Evolutionary conservation across 2,329 filamentous ascomycete genomes (phyloP), one percentile per base, ranked within the genome.

Genomic region (Penicillium sumatraense): DNA sequence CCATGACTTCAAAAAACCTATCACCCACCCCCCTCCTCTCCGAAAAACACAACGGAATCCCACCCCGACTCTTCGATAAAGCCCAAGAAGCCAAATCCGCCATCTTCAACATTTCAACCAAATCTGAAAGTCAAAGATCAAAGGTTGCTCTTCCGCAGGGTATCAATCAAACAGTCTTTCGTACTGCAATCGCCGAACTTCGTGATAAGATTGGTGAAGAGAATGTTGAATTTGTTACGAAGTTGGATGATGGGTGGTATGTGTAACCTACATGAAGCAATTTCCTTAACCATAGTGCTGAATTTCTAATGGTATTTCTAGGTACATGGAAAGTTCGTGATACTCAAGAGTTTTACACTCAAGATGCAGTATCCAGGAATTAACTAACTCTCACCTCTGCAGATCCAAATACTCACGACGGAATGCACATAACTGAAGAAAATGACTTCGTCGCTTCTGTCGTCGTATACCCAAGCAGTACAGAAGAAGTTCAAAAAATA

Each of bases 371-470:
- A n/a, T n/a, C n/a, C n/a, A n/a, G n/a, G n/a, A n/a, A 41, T 24
- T 27, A 27, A 26, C 24, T n/a, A n/a, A n/a, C n/a, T n/a, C n/a
- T n/a, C n/a, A n/a, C 14, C 11, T 26, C n/a, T 21, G 3, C 2
- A 56, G 53, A 56, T 29, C 55, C 51, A 11, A 54, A 57, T 31
- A 54, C 56, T 4, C 52, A 58, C 27, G 56, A 58, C 44, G 52
- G 31, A 36, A 55, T 55, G 52, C 56, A 58, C 14, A 24, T 58
- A 13, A 38, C 38, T n/a, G 38, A 40, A 3, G 48, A 54, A 33
- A 51, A 51, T 26, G 41, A 53, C 31, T 31, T 56, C 10, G 53
- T 59, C 23, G 57, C 53, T 5, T 59, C 57, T 3, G 57, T 44
- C 5, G 38, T 51, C n/a, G 57, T 54, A 18, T 59, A 49, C 13